Evolutionary conservation across 2,329 filamentous ascomycete species (phyloP).

Genomic region (Penicillium sp.): DNA sequence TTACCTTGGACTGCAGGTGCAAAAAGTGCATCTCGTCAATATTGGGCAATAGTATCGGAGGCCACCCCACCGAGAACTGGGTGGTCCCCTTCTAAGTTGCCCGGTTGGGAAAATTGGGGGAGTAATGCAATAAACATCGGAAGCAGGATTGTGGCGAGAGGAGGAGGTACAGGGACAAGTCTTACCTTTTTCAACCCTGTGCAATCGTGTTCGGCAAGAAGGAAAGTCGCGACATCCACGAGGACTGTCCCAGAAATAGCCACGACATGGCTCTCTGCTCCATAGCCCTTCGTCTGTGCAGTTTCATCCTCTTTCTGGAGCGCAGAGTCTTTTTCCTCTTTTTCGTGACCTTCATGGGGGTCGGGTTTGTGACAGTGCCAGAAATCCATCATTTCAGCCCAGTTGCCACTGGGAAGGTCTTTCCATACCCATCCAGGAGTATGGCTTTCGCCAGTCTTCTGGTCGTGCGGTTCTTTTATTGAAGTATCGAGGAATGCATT

Average conservation of each 20-base stretch:
- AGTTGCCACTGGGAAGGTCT: slow-evolving; percentile 91
- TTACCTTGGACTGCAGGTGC: background rate
- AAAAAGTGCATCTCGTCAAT: slow-evolving; percentile 34
- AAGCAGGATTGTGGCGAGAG: background rate
- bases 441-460: background rate
- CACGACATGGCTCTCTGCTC: slow-evolving; percentile 71
- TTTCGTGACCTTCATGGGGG: slow-evolving; percentile 44
- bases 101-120: slow-evolving; percentile 28
- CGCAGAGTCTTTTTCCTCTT: slow-evolving; percentile 40
- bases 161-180: slow-evolving; percentile 4
- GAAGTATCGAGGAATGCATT: background rate
- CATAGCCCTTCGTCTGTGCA: slow-evolving; percentile 68
- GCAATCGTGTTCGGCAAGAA: slow-evolving; percentile 70
- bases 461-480: background rate
- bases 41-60: slow-evolving; percentile 62
- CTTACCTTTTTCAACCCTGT: slow-evolving; percentile 41
- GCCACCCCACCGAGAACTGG: slow-evolving; percentile 48
- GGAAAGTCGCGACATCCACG: slow-evolving; percentile 75
- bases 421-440: slow-evolving; percentile 65
- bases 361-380: slow-evolving; percentile 98
- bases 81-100: slow-evolving; percentile 57
- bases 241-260: slow-evolving; percentile 69
- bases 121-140: background rate
- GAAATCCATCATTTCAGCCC: slow-evolving; percentile 99
- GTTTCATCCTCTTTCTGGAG: slow-evolving; percentile 46